Base-by-base conservation (phyloP, 1,284 basidiomycete genomes). In the Fomitiporia mediterranea region DNA sequence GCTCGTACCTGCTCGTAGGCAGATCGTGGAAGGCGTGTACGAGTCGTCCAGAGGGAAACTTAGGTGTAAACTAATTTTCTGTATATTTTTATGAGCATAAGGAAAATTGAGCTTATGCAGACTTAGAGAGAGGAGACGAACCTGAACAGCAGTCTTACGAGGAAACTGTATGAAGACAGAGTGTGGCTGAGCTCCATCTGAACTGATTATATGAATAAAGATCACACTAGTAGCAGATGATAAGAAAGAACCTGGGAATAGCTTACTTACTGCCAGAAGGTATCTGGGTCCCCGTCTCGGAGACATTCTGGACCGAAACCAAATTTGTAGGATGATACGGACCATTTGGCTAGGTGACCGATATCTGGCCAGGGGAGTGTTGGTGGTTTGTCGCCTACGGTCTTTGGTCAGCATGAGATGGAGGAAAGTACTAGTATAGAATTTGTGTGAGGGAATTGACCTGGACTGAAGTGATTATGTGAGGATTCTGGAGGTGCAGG, bases 171-270 rank as follows among this genome's bases (percentile, higher is more conserved):
- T 80, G 4, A 93, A 96, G 66, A 99, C 92, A 59, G 89, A 88
- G 72, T 99, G 97, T 1, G 97, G 97, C 67, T 98, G 97, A 0
- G 93, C 91, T 0, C 97, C 97, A 68, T 99, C 97, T 4, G 93
- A 96, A 69, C 96, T 98, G 68, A 15, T 56, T 51, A 43, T 47
- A 6, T 19, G 17, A 21, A n/a, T 54, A n/a, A n/a, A n/a, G n/a
- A n/a, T n/a, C n/a, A n/a, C n/a, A n/a, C n/a, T n/a, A n/a, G n/a
- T n/a, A n/a, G n/a, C n/a, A n/a, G n/a, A n/a, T n/a, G n/a, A n/a
- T n/a, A n/a, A n/a, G n/a, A n/a, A n/a, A n/a, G n/a, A n/a, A n/a
- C n/a, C n/a, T 13, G 37, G 19, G 2, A 35, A 17, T 19, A 40
- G 11, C 30, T 27, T 35, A n/a, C 93, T 68, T 71, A 98, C 94